Evolutionary conservation across 148 eudicot genomes (phyloP).

Genomic region (Chenopodium quinoa): DNA sequence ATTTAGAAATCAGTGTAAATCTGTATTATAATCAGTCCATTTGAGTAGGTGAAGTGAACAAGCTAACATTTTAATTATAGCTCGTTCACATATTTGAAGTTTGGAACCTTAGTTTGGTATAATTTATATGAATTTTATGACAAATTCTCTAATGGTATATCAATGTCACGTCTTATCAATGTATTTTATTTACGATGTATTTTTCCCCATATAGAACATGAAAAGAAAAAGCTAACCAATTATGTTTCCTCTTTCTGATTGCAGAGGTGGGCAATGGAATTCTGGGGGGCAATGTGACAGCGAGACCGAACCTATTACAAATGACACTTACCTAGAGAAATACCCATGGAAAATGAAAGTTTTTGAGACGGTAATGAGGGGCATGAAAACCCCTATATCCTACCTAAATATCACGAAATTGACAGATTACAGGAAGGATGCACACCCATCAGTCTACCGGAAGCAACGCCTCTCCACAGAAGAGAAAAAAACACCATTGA

Average conservation of each 20-base stretch:
- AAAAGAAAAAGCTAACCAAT: background rate
- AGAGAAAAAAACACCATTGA: slow-evolving; percentile 53
- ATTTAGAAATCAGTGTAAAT: background rate
- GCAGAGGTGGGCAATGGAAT: slow-evolving; percentile 98
- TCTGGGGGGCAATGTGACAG: slow-evolving; percentile 86
- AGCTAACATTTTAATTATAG: background rate
- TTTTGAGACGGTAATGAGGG: slow-evolving; percentile 56
- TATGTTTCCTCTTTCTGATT: slow-evolving; percentile 4
- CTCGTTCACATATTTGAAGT: background rate
- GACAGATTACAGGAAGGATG: slow-evolving; percentile 84
- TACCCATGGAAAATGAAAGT: slow-evolving; percentile 75
- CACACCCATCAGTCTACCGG: slow-evolving; percentile 79
- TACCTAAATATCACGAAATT: slow-evolving; percentile 72
- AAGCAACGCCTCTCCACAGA: slow-evolving; percentile 42
- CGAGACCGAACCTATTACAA: slow-evolving; percentile 76
- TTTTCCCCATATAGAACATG: background rate
- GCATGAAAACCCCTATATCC: slow-evolving; percentile 67
- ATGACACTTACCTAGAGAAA: slow-evolving; percentile 48
- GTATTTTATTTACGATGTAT: too few species aligned
- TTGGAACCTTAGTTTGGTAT: background rate
- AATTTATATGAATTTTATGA: background rate
- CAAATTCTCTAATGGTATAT: too few species aligned
- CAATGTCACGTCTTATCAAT: background rate
- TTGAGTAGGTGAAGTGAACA: background rate
- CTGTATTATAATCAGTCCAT: too few species aligned